Evolutionary conservation across 2,329 filamentous ascomycete genomes (phyloP).

Genomic region (Apiospora pterosperma): DNA sequence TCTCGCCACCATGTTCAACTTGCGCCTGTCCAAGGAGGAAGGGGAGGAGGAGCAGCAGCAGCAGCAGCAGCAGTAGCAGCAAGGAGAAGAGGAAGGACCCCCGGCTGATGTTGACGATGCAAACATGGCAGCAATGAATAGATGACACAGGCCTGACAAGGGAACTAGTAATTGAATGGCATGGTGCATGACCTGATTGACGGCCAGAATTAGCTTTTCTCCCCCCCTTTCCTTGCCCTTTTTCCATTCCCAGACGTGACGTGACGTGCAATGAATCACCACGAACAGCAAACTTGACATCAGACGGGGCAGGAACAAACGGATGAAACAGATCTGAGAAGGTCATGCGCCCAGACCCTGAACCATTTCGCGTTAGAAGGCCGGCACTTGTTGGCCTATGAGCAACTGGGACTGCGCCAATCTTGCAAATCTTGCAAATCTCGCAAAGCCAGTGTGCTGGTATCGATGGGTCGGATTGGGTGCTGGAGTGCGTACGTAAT

Average conservation of each 20-base stretch:
- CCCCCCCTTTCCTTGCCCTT: neutral
- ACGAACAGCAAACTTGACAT: neutral
- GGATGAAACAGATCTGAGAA: neutral
- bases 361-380: too few species aligned
- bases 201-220: neutral
- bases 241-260: neutral
- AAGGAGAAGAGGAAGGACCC: neutral
- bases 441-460: neutral
- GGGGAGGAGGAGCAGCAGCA: neutral
- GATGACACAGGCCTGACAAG: neutral
- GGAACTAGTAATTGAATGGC: neutral
- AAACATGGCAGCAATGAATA: neutral
- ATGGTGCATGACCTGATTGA: neutral
- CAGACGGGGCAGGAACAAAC: neutral
- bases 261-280: neutral
- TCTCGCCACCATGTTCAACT: neutral
- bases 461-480: neutral
- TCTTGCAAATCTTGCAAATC: constrained; percentile 9
- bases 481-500: neutral
- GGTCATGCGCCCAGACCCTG: too few species aligned
- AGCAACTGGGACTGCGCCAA: too few species aligned
- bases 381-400: too few species aligned
- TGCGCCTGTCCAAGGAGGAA: neutral
- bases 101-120: neutral
- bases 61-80: neutral